These are phyloP conservation scores for Eucalyptus albens DNA, from an alignment of 345 rosid genomes.

Conservation along the genomic window DNA sequence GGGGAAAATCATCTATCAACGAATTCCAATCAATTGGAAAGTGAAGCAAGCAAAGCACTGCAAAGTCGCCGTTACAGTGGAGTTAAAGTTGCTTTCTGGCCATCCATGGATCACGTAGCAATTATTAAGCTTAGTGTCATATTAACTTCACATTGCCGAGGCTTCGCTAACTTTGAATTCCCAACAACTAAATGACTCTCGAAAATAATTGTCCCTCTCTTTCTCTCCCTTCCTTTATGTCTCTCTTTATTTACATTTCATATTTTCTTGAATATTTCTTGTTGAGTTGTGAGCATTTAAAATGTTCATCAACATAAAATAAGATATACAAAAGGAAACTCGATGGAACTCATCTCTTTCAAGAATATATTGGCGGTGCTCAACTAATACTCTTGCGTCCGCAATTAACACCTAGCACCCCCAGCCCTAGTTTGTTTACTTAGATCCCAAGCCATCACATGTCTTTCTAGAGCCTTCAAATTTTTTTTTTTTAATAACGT, in stretches of 20 bases:
- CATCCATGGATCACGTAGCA: not conserved
- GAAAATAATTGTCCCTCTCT: not conserved
- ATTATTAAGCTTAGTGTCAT: not conserved
- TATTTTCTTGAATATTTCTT: too few species aligned
- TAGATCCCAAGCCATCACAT: too few species aligned
- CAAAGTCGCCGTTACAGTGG: not conserved
- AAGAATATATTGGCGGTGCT: too few species aligned
- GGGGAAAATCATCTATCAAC: not conserved
- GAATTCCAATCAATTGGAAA: not conserved
- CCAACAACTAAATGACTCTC: not conserved
- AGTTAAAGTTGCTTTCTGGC: not conserved
- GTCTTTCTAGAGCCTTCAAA: too few species aligned
- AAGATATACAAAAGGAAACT: not conserved
- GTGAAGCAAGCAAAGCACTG: not conserved
- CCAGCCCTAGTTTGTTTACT: too few species aligned
- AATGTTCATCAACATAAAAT: not conserved
- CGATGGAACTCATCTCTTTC: not conserved
- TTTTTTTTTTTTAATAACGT: too few species aligned
- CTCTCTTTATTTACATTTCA: not conserved
- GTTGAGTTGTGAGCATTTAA: not conserved
- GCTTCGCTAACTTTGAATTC: not conserved
- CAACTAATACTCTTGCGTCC: too few species aligned
- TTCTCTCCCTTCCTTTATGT: not conserved
- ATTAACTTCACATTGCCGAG: not conserved
- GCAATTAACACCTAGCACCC: too few species aligned